Evolutionary conservation across 805 yeast species (phyloP), one percentile per base, ranked within the genome.

Genomic region (Candida nitratophila): DNA sequence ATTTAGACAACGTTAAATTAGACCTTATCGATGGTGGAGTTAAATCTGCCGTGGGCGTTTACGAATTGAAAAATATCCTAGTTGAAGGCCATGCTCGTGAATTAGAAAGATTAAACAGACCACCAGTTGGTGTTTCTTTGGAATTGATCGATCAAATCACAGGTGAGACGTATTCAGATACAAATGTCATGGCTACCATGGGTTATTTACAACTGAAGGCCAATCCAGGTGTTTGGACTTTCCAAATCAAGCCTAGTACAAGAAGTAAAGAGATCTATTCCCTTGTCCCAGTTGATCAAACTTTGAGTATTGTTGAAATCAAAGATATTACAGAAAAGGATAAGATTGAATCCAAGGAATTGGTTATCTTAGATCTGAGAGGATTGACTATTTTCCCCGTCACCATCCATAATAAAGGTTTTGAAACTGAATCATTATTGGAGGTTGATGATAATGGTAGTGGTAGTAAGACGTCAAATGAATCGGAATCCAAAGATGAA

Each of bases 131-230:
- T 1, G 52, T 82, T 15, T 66, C 71, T 3, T 54, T 87, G 3
- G 68, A 70, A 19, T 56, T 81, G 1, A 17, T 34, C 9, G 50
- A 50, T 39, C 24, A 40, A 16, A 40, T 45, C 20, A 48, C 11
- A 12, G 39, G 55, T 24, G 44, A 53, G 43, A 56, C 17, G 19
- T 57, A 43, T 15, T 65, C 73, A 1, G 87, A 81, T 50, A 83
- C 96, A 0, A 68, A 64, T 33, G 79, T 89, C 1, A 85, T 91
- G 93, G 74, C 81, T 1, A 82, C 85, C 34, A 68, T 83, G 49
- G 97, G 97, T 0, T 91, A 91, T 60, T 76, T 84, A 43, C 97
- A 90, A 61, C 66, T 93, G 39, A 77, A 76, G 49, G 79, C 84
- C 0, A 70, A 69, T 41, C 93, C 95, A 1, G 96, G 96, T 0